A percentile compares a stretch with the other conserved stretches of the same genome.
Evolutionary conservation across 2,329 filamentous ascomycete genomes (phyloP).

Genomic region (Calycina marina): DNA sequence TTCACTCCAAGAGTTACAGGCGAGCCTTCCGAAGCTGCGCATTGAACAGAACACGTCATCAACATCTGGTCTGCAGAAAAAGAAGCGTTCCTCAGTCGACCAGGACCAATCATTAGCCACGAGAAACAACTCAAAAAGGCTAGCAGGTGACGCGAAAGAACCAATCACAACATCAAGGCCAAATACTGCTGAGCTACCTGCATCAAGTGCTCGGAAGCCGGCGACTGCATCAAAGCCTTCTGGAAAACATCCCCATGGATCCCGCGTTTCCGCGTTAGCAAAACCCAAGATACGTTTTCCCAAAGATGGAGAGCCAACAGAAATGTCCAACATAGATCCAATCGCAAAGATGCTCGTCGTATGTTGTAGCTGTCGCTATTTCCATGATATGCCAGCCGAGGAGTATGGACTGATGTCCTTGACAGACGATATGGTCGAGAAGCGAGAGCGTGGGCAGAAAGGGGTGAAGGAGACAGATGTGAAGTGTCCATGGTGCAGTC

Average conservation of each 20-base stretch:
- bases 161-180: background rate
- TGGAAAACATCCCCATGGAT: background rate
- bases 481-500: constrained; percentile 57
- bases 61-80: no score
- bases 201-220: background rate
- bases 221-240: no score
- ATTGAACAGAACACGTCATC: no score
- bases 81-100: no score
- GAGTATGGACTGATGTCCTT: constrained; percentile 51
- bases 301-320: constrained; percentile 2
- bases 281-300: constrained; percentile 14
- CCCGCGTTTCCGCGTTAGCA: constrained; percentile 7
- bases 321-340: constrained; percentile 8
- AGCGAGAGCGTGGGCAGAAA: constrained; percentile 35
- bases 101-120: no score
- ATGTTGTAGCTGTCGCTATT: constrained; percentile 49
- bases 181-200: background rate
- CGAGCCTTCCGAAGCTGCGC: no score
- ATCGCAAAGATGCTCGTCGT: constrained; percentile 50
- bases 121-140: no score
- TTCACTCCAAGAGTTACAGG: no score
- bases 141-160: background rate
- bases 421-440: constrained; percentile 38
- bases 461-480: constrained; percentile 46
- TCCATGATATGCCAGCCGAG: constrained; percentile 49